These are phyloP conservation scores for Phaffomyces antillensis DNA, from an alignment of 805 yeast genomes.

Conservation along the genomic window DNA sequence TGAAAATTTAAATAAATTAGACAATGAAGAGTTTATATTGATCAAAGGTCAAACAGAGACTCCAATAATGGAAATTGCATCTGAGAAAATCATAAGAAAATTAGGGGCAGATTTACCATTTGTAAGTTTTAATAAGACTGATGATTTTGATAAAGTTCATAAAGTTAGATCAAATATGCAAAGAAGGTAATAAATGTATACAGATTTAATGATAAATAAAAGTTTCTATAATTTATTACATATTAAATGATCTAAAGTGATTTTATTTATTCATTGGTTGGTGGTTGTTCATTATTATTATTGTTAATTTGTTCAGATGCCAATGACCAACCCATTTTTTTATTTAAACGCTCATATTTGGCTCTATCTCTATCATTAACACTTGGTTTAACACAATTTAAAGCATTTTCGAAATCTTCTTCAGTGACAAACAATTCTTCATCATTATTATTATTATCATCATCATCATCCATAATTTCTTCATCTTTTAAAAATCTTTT, in stretches of 20 bases:
- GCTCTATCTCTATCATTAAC: constrained; percentile 80
- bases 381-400: constrained; percentile 75
- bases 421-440: constrained; percentile 45
- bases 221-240: too few species aligned
- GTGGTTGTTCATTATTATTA: constrained; percentile 10
- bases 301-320: constrained; percentile 22
- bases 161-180: constrained; percentile 48
- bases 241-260: background rate
- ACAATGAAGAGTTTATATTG: constrained; percentile 30
- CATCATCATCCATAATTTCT: constrained; percentile 39
- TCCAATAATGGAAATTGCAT: constrained; percentile 48
- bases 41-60: constrained; percentile 60
- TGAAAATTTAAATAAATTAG: constrained; percentile 12
- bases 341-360: constrained; percentile 69
- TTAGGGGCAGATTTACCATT: constrained; percentile 34
- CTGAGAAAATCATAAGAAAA: constrained; percentile 13
- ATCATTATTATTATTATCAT: constrained; percentile 33
- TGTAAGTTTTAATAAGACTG: constrained; percentile 30
- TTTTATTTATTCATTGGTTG: constrained; percentile 1
- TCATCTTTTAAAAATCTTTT: constrained; percentile 56
- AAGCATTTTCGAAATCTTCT: constrained; percentile 65
- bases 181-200: constrained; percentile 27
- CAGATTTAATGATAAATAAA: too few species aligned
- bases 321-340: constrained; percentile 66
- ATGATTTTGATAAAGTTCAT: constrained; percentile 49